phyloP scores from a whole-genome alignment of 2,329 filamentous ascomycete genomes.

The Trichoderma sp. region DNA sequence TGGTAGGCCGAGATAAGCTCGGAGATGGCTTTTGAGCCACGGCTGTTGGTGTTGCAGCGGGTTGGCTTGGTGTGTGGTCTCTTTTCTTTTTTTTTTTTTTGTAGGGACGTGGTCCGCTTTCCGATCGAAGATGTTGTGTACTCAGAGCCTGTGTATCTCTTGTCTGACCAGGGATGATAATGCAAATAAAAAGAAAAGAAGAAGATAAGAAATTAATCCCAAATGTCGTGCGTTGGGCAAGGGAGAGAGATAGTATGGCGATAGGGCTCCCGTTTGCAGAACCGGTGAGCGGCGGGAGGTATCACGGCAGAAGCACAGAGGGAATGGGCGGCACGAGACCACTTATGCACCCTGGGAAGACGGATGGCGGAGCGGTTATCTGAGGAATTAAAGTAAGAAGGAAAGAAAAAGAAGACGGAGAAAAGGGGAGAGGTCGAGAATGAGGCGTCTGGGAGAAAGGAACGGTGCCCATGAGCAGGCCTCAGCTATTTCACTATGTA shows the following conservation, averaged over 20 bases:
- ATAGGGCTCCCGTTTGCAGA: neutral
- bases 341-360: neutral
- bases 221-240: neutral
- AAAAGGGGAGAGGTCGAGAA: neutral
- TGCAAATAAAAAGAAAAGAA: neutral
- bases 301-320: neutral
- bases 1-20: neutral
- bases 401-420: neutral
- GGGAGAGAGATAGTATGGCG: neutral
- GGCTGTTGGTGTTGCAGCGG: neutral
- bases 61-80: neutral
- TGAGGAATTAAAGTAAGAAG: neutral
- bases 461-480: neutral
- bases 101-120: neutral
- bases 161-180: neutral
- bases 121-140: neutral
- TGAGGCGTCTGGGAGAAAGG: neutral
- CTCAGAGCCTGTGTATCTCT: neutral
- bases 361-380: neutral
- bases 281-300: neutral
- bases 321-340: slow-evolving; percentile 16
- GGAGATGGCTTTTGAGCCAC: neutral
- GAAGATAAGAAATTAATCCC: neutral
- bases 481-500: neutral
- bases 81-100: neutral